These are phyloP conservation scores for Globisporangium radiosum DNA, from an alignment of 352 stramenopile species.

Conservation along the genomic window DNA sequence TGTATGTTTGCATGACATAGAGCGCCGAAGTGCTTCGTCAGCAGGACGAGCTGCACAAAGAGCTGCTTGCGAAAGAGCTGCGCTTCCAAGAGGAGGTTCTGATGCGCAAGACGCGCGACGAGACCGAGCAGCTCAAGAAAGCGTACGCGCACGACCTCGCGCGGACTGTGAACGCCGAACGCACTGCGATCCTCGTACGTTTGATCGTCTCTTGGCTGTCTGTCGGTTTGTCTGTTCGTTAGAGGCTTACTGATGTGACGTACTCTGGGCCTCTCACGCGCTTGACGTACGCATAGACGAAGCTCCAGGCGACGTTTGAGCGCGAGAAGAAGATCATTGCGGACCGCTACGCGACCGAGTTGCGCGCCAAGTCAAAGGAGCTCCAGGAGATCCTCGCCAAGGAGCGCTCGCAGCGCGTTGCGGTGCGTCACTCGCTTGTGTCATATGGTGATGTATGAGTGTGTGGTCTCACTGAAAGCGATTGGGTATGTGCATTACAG, in stretches of 20 bases:
- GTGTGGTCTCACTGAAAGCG: background rate
- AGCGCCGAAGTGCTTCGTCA: conserved; percentile 48
- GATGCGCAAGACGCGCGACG: conserved; percentile 48
- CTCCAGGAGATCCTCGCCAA: conserved; percentile 51
- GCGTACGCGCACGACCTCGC: conserved; percentile 54
- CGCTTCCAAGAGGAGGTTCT: conserved; percentile 66
- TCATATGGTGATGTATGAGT: background rate
- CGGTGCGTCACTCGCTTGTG: conserved; percentile 11
- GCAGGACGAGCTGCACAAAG: conserved; percentile 68
- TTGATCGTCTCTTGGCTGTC: no score
- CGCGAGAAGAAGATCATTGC: conserved; percentile 61
- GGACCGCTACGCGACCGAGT: conserved; percentile 35
- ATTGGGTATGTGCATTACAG: background rate
- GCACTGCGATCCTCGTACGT: conserved; percentile 34
- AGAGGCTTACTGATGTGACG: no score
- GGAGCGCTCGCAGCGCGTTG: conserved; percentile 55
- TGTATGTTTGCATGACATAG: conserved; percentile 5
- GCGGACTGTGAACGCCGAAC: conserved; percentile 53
- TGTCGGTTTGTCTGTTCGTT: no score
- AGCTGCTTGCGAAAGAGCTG: conserved; percentile 68
- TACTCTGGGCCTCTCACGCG: no score
- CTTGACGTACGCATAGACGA: conserved; percentile 17
- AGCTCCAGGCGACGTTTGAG: conserved; percentile 49
- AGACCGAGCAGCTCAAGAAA: conserved; percentile 60
- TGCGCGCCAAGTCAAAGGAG: conserved; percentile 44